Conservation (phyloP, 305 asterid genomes). For the Caryopteris hybrid region DNA sequence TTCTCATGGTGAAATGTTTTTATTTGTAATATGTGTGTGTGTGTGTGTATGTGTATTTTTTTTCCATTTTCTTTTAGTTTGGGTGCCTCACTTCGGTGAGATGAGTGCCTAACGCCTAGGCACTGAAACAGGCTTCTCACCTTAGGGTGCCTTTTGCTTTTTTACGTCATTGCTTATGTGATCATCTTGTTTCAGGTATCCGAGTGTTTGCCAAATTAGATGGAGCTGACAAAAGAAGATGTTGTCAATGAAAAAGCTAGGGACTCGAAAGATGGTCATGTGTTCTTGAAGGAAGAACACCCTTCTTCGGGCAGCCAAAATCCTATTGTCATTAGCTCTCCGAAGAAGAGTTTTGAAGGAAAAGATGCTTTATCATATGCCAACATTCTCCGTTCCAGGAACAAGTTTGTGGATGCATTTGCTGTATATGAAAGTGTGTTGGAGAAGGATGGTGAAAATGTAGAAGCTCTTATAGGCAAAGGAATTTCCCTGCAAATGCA, state of each 20-base stretch:
- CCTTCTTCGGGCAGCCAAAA: constrained; percentile 41
- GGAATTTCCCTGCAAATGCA: constrained; percentile 97
- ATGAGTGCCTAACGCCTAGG: too few species aligned
- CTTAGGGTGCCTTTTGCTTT: too few species aligned
- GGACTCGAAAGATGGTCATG: constrained; percentile 37
- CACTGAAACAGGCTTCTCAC: too few species aligned
- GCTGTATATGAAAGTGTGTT: constrained; percentile 66
- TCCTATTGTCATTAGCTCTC: constrained; percentile 33
- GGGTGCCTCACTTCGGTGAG: too few species aligned
- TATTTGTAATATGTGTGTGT: too few species aligned
- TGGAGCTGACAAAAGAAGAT: constrained; percentile 58
- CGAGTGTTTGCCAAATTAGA: constrained; percentile 26
- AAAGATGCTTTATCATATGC: constrained; percentile 84
- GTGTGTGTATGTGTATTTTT: too few species aligned
- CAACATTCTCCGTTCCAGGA: constrained; percentile 86
- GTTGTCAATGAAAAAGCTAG: constrained; percentile 40
- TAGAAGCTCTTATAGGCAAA: constrained; percentile 90
- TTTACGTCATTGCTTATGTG: constrained; percentile 11
- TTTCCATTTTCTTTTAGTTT: too few species aligned
- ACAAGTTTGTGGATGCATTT: constrained; percentile 85
- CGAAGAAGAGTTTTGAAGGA: constrained; percentile 53
- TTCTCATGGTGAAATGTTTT: too few species aligned
- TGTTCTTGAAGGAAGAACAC: constrained; percentile 37
- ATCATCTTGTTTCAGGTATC: constrained; percentile 31
- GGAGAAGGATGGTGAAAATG: constrained; percentile 64